A percentile compares a stretch with the other conserved stretches of the same genome.
These are phyloP conservation scores for Musa beccarii DNA, from an alignment of 176 grass and related monocot species.

Conservation along the genomic window DNA sequence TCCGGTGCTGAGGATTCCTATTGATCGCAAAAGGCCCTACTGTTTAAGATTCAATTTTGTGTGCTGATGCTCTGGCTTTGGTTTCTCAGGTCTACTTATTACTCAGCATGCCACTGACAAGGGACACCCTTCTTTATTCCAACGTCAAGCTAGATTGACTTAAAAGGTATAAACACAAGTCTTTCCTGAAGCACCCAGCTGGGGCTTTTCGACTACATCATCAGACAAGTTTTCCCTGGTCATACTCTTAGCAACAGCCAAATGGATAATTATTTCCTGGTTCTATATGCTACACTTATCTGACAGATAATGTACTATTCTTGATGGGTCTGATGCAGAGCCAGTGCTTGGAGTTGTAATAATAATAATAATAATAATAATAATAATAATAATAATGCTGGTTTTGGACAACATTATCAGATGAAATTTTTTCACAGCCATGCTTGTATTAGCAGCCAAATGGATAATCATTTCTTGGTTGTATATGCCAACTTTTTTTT, in stretches of 20 bases:
- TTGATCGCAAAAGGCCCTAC: neutral
- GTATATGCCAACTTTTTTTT: neutral
- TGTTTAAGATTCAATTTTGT: neutral
- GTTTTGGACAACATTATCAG: neutral
- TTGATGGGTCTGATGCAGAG: neutral
- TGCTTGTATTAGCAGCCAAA: neutral
- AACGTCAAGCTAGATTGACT: slow-evolving; percentile 91
- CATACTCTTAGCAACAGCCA: slow-evolving; percentile 6
- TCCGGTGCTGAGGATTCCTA: neutral
- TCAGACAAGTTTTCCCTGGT: neutral
- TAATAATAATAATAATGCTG: neutral
- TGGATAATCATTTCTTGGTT: neutral
- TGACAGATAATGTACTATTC: neutral
- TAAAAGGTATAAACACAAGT: slow-evolving; percentile 1
- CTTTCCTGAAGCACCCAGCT: neutral
- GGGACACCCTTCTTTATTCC: slow-evolving; percentile 88
- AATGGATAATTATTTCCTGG: neutral
- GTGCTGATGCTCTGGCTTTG: neutral
- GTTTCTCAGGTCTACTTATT: slow-evolving; percentile 65
- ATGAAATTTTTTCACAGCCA: neutral
- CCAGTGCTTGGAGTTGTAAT: neutral
- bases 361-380: neutral
- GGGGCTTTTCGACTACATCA: neutral
- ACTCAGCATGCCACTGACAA: slow-evolving; percentile 79
- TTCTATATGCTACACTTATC: neutral